Conservation (phyloP, 148 eudicot species). For the Camellia lanceoleosa region DNA sequence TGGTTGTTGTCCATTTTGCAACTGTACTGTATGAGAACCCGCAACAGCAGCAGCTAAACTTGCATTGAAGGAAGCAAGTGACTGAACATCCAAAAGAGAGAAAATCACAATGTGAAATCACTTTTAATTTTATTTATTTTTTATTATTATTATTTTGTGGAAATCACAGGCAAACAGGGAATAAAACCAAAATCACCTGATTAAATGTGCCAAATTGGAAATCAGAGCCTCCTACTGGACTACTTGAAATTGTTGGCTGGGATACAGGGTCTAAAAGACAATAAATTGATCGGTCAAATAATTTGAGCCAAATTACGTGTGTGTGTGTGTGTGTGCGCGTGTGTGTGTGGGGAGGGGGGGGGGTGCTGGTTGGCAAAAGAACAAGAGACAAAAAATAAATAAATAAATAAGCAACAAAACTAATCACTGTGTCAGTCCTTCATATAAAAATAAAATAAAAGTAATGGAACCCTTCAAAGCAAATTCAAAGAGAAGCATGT, state of each 20-base stretch:
- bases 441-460: not conserved
- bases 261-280: slow-evolving; percentile 44
- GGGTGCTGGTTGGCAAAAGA: not conserved
- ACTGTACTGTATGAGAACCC: slow-evolving; percentile 35
- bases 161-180: not conserved
- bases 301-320: not conserved
- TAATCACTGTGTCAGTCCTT: not conserved
- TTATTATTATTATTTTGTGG: too few relatives aligned
- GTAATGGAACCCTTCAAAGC: not conserved
- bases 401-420: not conserved
- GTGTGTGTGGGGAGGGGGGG: too few relatives aligned
- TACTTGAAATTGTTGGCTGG: slow-evolving; percentile 44
- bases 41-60: slow-evolving; percentile 21
- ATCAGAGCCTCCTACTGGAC: slow-evolving; percentile 43
- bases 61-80: slow-evolving; percentile 24
- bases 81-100: slow-evolving; percentile 16
- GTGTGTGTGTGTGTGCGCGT: too few relatives aligned
- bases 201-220: slow-evolving; percentile 51
- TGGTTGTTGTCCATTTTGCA: slow-evolving; percentile 37
- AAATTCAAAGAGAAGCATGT: not conserved
- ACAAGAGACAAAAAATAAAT: not conserved
- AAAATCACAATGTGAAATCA: not conserved
- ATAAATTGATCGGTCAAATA: not conserved
- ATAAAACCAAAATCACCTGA: slow-evolving; percentile 40
- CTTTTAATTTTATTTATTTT: not conserved